Base-by-base conservation (phyloP, 441 rosid species). In the Sinapis alba region DNA sequence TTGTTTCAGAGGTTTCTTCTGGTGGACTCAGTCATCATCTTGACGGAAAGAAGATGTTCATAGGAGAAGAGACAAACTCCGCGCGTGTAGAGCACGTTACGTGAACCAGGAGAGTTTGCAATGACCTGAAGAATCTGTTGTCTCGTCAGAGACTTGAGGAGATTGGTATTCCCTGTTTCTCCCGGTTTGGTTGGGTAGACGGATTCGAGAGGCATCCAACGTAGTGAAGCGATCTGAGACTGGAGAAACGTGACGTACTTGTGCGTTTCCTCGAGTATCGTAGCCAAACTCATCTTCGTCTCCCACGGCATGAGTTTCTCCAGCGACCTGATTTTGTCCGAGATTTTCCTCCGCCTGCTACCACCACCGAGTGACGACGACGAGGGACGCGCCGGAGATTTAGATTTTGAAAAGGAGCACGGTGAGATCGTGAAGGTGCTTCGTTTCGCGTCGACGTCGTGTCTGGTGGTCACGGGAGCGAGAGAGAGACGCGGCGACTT, bases 301-400 rank as follows among this genome's bases (percentile, higher is more conserved):
- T 79, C 82, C 80, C 82, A 71, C 1, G 90, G 93, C 85, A 88
- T 76, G 4, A 88, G 79, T 68, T 83, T 87, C 67, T 82, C 85
- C 54, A 88, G 16, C 23, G 74, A 70, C 36, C 81, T 84, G 19
- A 81, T 74, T 69, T 69, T 84, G 24, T 86, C 83, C 2, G 85
- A 73, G 10, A 86, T 62, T 65, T 65, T 84, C 53, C 28, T 79
- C 16, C 83, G 62, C 21, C 80, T 66, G 47, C 5, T 34, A 12
- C 47, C n/a, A n/a, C n/a, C 47, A 5, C 10, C 32, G 78, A n/a
- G n/a, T n/a, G 74, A 51, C 4, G 60, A 65, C 58, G 58, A 59
- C 10, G 68, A 61, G 0, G 7, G 18, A 10, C 5, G 18, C 9
- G 26, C 9, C 16, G 68, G 73, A 12, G 71, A 63, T 0, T 11